These are phyloP conservation scores for Arthrobotrys sinensis DNA, from an alignment of 2,329 filamentous ascomycete species.

Conservation along the genomic window DNA sequence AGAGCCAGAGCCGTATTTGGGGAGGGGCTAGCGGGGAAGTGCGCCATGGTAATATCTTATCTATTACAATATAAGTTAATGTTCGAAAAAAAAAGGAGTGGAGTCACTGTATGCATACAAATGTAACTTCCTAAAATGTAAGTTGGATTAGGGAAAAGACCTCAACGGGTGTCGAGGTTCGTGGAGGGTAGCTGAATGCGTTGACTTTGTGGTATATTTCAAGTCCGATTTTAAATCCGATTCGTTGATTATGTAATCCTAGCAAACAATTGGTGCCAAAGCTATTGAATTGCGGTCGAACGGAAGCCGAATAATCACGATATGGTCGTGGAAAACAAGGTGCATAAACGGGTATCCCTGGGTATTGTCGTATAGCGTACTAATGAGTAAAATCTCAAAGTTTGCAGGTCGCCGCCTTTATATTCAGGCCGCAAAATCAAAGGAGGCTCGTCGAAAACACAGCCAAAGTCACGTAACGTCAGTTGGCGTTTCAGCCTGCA, in stretches of 20 bases:
- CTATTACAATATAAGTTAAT: background rate
- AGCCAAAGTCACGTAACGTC: background rate
- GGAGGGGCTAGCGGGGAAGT: slow-evolving; percentile 29
- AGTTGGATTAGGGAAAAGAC: background rate
- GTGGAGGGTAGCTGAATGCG: background rate
- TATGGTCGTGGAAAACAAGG: background rate
- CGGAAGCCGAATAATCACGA: no score
- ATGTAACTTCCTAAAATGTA: slow-evolving; percentile 8
- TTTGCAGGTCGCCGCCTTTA: slow-evolving; percentile 7
- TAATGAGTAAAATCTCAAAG: background rate
- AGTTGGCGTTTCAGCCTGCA: slow-evolving; percentile 33
- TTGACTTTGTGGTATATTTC: slow-evolving; percentile 8
- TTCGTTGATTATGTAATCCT: background rate
- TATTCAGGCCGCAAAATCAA: background rate
- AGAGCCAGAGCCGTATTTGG: slow-evolving; percentile 52
- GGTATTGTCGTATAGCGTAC: background rate
- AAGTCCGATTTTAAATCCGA: background rate
- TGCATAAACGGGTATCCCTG: background rate
- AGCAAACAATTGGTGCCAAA: background rate
- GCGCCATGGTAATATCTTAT: slow-evolving; percentile 23
- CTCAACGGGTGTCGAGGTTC: background rate
- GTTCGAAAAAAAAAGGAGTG: background rate
- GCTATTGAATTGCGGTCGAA: background rate
- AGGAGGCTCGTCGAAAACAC: background rate
- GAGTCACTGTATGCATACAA: background rate